Evolutionary conservation across 495 filamentous ascomycete species (phyloP).

Genomic region (Tuber melanosporum): DNA sequence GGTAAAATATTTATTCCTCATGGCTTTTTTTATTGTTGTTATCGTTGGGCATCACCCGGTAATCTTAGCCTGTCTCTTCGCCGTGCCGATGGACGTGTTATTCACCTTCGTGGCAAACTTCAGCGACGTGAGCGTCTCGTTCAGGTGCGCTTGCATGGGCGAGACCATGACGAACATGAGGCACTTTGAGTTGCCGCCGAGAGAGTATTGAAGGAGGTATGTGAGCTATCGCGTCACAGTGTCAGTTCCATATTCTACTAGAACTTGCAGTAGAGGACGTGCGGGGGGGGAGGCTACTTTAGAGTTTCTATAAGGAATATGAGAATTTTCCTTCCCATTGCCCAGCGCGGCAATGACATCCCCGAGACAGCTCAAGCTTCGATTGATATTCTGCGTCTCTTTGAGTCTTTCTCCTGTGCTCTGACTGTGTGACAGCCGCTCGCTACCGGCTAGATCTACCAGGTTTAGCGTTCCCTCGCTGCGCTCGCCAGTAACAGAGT

Average conservation of each 20-base stretch:
- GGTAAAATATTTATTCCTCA: slow-evolving; percentile 12
- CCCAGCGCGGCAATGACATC: slow-evolving; percentile 91
- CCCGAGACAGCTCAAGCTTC: slow-evolving; percentile 80
- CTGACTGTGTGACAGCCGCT: slow-evolving; percentile 76
- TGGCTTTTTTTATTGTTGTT: slow-evolving; percentile 9
- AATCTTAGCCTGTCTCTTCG: slow-evolving; percentile 35
- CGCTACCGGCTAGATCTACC: slow-evolving; percentile 90
- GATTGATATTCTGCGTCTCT: slow-evolving; percentile 97
- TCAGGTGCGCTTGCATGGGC: slow-evolving; percentile 81
- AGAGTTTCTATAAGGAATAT: slow-evolving; percentile 91
- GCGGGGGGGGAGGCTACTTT: slow-evolving; percentile 56
- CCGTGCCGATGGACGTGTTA: slow-evolving; percentile 42
- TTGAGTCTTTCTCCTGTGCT: slow-evolving; percentile 78
- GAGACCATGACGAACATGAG: slow-evolving; percentile 99
- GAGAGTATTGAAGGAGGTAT: slow-evolving; percentile 88
- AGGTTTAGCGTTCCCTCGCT: slow-evolving; percentile 93
- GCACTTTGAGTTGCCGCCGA: slow-evolving; percentile 92
- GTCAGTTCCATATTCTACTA: neutral
- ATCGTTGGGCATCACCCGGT: slow-evolving; percentile 20
- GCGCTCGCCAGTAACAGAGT: slow-evolving; percentile 70
- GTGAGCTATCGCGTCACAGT: slow-evolving; percentile 58
- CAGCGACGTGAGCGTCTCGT: slow-evolving; percentile 88
- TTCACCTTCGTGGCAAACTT: slow-evolving; percentile 88
- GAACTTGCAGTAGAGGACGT: neutral
- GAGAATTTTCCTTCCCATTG: slow-evolving; percentile 73